Conservation (phyloP, 768 basidiomycete species). For the Phallus indusiatus region DNA sequence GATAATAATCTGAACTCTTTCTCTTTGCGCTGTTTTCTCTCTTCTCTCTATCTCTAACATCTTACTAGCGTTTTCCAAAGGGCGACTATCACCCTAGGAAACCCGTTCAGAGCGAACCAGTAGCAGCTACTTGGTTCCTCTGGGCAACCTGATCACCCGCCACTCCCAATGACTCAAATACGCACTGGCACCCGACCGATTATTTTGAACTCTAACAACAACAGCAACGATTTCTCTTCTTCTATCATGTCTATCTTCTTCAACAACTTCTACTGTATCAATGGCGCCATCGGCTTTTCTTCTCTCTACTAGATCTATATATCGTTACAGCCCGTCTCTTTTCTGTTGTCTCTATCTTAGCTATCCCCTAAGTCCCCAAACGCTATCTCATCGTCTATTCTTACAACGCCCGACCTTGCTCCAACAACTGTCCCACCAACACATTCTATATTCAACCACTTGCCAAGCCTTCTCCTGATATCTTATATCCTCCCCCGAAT, state of each 20-base stretch:
- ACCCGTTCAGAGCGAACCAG: slow-evolving; percentile 1
- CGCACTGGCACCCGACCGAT: slow-evolving; percentile 4
- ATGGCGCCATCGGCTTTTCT: slow-evolving; percentile 7
- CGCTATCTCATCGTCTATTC: not conserved
- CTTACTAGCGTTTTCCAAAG: not conserved
- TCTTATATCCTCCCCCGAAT: not conserved
- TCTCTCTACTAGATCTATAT: slow-evolving; percentile 8
- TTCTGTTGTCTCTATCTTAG: not conserved
- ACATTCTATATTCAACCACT: not conserved
- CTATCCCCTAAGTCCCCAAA: not conserved
- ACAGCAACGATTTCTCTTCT: not conserved
- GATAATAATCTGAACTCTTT: not conserved
- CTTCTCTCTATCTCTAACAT: no score
- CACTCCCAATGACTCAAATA: slow-evolving; percentile 5
- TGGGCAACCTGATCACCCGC: not conserved
- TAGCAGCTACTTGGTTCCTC: not conserved
- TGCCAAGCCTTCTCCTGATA: not conserved
- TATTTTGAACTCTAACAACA: not conserved
- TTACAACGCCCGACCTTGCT: not conserved
- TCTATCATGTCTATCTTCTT: not conserved
- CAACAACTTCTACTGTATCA: slow-evolving; percentile 8
- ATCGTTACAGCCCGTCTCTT: not conserved
- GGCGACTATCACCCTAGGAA: not conserved
- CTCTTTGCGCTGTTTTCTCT: no score
- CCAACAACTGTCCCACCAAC: not conserved